Evolutionary conservation across 2,329 filamentous ascomycete genomes (phyloP).

Genomic region (Alternaria sp.): DNA sequence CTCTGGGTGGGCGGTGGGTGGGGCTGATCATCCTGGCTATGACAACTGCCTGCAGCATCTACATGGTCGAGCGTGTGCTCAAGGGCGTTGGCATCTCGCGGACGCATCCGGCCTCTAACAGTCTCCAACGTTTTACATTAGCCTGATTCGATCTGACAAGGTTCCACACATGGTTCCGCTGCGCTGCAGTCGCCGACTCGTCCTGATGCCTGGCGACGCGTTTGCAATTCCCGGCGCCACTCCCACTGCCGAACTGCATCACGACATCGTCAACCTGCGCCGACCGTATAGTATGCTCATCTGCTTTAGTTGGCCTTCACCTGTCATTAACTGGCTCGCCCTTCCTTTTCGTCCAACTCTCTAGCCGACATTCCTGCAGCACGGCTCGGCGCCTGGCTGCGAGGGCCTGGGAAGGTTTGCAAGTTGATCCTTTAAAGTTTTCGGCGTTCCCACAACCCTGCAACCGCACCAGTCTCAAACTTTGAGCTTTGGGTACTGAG

Average conservation of each 20-base stretch:
- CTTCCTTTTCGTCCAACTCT: conserved; percentile 14
- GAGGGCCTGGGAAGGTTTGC: conserved; percentile 38
- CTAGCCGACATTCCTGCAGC: conserved; percentile 23
- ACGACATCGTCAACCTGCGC: conserved; percentile 12
- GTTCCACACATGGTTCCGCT: conserved; percentile 26
- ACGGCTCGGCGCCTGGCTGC: conserved; percentile 34
- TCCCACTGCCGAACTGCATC: conserved; percentile 22
- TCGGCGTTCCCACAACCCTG: conserved; percentile 44
- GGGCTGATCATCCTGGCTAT: not conserved
- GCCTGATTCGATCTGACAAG: conserved; percentile 44
- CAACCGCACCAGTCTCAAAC: conserved; percentile 48
- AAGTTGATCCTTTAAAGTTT: conserved; percentile 45
- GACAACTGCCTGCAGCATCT: conserved; percentile 4
- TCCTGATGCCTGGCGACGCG: conserved; percentile 14
- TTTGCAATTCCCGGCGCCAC: conserved; percentile 20
- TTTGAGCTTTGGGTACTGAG: conserved; percentile 37
- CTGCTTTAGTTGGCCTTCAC: conserved; percentile 5
- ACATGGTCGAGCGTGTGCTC: not conserved
- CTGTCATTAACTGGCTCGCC: conserved; percentile 12
- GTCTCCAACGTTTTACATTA: conserved; percentile 43
- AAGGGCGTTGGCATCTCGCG: conserved; percentile 23
- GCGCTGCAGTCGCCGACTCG: conserved; percentile 15
- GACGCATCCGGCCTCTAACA: conserved; percentile 40
- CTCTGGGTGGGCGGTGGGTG: not conserved
- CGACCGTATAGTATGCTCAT: conserved; percentile 3